Evolutionary conservation across 495 filamentous ascomycete genomes (phyloP), one percentile per base, ranked within the genome.

Genomic region (Neurospora pannonica): DNA sequence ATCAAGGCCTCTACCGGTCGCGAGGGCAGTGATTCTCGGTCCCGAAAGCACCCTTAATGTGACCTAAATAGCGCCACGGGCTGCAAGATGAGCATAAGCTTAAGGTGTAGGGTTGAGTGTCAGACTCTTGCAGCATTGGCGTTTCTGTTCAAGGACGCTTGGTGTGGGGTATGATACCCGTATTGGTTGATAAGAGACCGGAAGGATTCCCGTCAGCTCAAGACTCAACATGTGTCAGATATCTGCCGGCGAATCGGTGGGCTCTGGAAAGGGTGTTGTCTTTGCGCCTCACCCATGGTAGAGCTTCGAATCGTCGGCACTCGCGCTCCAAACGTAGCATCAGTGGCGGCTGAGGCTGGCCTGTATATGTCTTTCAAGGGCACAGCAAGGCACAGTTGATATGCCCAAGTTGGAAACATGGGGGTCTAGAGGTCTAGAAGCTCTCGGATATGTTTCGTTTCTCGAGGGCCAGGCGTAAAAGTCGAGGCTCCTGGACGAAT

Each of bases 151-250:
- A 48, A 39, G 15, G n/a, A 1, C 7, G 40, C 62, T 74, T n/a
- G 48, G 73, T 70, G 73, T 72, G 73, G 73, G 70, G 73, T 38
- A 74, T 43, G 38, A 40, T 31, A 28, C 6, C 70, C 36, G 73
- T 37, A 74, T 74, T 72, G 73, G 73, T 31, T 28, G 73, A 72
- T 72, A n/a, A 60, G 46, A 37, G 21, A 40, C 37, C 13, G 28
- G 28, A 62, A 62, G 15, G 15, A 24, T 31, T 62, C 28, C 28
- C 28, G 54, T 62, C 54, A 34, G 54, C 24, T 62, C 54, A 62
- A 31, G 24, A 15, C 54, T 62, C 24, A 7, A 34, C 5, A 17
- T 62, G 28, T 17, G 3, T 60, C 11, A 31, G 54, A 34, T 34
- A 62, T 62, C 5, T 62, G 11, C 54, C 28, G 48, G 11, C 24